phyloP scores from a whole-genome alignment of 495 filamentous ascomycete genomes.

The Parachaetomium inaequale region DNA sequence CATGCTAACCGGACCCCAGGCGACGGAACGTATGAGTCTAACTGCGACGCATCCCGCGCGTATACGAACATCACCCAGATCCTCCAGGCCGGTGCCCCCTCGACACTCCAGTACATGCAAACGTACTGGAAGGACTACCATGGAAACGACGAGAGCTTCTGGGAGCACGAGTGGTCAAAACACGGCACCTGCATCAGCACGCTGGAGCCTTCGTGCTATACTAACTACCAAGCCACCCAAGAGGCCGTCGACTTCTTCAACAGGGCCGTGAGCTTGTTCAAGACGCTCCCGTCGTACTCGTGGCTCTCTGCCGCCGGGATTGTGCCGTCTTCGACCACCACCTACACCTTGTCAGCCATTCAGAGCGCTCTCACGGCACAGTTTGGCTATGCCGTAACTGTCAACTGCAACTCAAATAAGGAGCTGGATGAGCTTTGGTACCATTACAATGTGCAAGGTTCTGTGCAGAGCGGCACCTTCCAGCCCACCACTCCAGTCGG shows the following conservation, averaged over 20 bases:
- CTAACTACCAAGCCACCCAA: not conserved
- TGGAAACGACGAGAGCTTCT: no score
- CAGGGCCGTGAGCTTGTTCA: not conserved
- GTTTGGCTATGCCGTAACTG: not conserved
- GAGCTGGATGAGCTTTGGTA: constrained; percentile 1
- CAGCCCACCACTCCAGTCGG: not conserved
- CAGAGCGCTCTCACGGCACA: not conserved
- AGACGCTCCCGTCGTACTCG: not conserved
- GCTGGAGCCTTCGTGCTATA: not conserved
- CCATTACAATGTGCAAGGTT: not conserved
- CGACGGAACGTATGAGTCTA: no score
- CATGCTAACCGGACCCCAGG: no score
- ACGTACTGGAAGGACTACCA: no score
- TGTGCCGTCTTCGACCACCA: not conserved
- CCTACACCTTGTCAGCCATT: not conserved
- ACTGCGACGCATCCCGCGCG: no score
- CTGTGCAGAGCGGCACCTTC: not conserved
- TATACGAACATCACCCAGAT: no score
- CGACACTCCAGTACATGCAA: no score
- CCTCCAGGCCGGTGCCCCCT: no score
- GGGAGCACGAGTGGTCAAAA: no score
- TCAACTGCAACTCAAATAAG: not conserved
- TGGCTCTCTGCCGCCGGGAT: not conserved
- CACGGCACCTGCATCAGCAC: constrained; percentile 4
- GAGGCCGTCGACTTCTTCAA: not conserved